Evolutionary conservation across 1,284 basidiomycete genomes (phyloP).

Genomic region (Hymenochaete sp.): DNA sequence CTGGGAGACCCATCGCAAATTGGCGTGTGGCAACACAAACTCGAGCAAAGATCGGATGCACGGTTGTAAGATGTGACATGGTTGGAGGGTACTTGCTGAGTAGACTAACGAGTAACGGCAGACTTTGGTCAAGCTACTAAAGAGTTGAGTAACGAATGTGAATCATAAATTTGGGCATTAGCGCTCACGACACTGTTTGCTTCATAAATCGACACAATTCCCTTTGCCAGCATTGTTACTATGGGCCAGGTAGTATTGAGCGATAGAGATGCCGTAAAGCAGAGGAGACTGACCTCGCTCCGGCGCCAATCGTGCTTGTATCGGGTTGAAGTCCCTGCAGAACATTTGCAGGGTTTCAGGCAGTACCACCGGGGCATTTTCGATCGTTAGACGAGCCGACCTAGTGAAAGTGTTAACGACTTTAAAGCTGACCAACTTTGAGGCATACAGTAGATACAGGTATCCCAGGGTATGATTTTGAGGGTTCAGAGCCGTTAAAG

Average conservation of each 20-base stretch:
- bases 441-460: constrained; percentile 60
- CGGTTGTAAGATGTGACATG: constrained; percentile 51
- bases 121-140: constrained; percentile 37
- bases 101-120: constrained; percentile 51
- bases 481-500: constrained; percentile 47
- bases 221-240: constrained; percentile 31
- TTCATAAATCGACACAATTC: constrained; percentile 22
- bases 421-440: constrained; percentile 1
- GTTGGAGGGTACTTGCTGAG: constrained; percentile 51
- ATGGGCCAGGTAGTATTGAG: constrained; percentile 3
- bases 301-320: constrained; percentile 52
- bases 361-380: constrained; percentile 26
- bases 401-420: constrained; percentile 26
- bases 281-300: constrained; percentile 44
- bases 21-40: constrained; percentile 40
- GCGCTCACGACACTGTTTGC: constrained; percentile 20
- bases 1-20: constrained; percentile 45
- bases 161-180: constrained; percentile 15
- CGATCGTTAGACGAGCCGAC: constrained; percentile 37
- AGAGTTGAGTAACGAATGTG: background rate
- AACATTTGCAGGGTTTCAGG: constrained; percentile 44
- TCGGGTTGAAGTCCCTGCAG: constrained; percentile 47
- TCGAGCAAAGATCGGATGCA: constrained; percentile 56
- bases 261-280: background rate
- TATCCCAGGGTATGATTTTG: constrained; percentile 51